Percentiles rank a stretch among this genome's conserved stretches.
Evolutionary conservation across 257 asterid genomes (phyloP).

Genomic region (Nicotiana paniculata): DNA sequence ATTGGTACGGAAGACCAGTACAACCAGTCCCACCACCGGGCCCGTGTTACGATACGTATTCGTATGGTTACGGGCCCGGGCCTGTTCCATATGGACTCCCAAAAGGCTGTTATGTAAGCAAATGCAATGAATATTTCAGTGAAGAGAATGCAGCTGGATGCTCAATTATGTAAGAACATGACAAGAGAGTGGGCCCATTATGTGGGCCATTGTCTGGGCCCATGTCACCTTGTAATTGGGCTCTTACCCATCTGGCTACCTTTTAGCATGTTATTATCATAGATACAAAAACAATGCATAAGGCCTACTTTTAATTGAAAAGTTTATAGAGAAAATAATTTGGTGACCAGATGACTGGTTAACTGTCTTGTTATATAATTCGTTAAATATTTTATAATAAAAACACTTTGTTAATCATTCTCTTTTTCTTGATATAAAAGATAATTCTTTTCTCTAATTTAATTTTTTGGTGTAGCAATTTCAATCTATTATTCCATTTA

Average conservation of each 20-base stretch:
- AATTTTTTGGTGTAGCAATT: background rate
- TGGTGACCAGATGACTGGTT: background rate
- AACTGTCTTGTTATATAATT: background rate
- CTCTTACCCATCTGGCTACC: background rate
- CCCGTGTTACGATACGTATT: slow-evolving; percentile 25
- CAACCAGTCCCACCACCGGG: slow-evolving; percentile 22
- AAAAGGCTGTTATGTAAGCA: slow-evolving; percentile 25
- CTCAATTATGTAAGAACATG: slow-evolving; percentile 38
- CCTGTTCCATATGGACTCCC: slow-evolving; percentile 15
- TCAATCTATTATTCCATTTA: background rate
- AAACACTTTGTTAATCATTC: background rate
- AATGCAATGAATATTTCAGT: slow-evolving; percentile 34
- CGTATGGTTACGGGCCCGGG: slow-evolving; percentile 15
- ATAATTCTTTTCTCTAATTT: background rate
- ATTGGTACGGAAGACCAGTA: slow-evolving; percentile 42
- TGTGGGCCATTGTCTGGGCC: background rate
- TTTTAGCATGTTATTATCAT: background rate
- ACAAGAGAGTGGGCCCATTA: background rate
- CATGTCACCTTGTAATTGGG: background rate
- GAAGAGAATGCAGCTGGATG: slow-evolving; percentile 57
- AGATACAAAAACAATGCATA: background rate
- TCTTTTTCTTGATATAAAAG: background rate
- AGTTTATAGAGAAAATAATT: background rate
- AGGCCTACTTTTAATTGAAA: background rate
- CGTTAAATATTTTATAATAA: background rate